Percentiles rank a stretch among this genome's conserved stretches.
These are phyloP conservation scores for Saccharomyces hybrid DNA, from an alignment of 1,139 yeast species.

Conservation along the genomic window DNA sequence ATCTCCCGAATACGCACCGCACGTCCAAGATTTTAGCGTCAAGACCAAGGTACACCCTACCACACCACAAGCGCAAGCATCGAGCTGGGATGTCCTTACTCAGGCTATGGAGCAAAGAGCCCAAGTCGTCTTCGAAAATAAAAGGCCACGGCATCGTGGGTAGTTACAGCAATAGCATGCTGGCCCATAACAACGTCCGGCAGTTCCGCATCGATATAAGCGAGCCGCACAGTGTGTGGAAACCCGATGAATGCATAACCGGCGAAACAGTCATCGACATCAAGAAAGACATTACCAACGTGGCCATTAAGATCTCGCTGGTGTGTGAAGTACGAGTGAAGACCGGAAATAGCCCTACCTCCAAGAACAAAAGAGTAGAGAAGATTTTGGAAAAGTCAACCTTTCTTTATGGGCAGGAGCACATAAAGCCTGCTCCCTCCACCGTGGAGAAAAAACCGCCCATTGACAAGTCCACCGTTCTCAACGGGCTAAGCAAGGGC, in stretches of 20 bases:
- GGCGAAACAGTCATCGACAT: constrained; percentile 55
- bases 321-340: constrained; percentile 51
- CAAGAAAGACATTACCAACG: constrained; percentile 47
- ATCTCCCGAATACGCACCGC: neutral
- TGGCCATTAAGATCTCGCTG: constrained; percentile 46
- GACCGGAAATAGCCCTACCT: constrained; percentile 29
- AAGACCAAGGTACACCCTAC: neutral
- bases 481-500: constrained; percentile 56
- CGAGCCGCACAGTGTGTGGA: constrained; percentile 55
- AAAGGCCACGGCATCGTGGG: neutral
- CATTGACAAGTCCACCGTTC: constrained; percentile 10
- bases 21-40: neutral
- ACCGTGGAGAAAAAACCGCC: constrained; percentile 19
- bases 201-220: constrained; percentile 65
- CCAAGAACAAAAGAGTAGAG: constrained; percentile 33
- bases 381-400: constrained; percentile 58
- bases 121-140: neutral
- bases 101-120: constrained; percentile 1
- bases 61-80: neutral
- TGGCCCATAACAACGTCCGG: constrained; percentile 27
- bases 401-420: constrained; percentile 53
- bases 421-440: constrained; percentile 5
- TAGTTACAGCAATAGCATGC: neutral
- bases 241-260: constrained; percentile 56
- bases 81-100: constrained; percentile 1